A percentile compares a stretch with the other conserved stretches of the same genome.
phyloP scores from a whole-genome alignment of 208 protist genomes.

The Wallacemonas rigidus region DNA sequence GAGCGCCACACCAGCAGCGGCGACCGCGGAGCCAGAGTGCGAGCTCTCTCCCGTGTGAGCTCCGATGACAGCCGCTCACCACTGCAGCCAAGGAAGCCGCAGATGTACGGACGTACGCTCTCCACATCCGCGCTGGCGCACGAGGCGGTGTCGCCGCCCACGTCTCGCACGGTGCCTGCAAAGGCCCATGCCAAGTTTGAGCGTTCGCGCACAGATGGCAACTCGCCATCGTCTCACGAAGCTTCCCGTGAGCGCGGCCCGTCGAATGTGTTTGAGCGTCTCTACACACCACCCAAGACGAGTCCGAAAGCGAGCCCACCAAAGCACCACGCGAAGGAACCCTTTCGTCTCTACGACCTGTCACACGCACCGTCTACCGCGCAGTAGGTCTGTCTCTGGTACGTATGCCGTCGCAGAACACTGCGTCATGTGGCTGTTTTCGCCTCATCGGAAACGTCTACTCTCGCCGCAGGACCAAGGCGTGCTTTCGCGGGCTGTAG shows the following conservation, averaged over 20 bases:
- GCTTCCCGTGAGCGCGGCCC: background rate
- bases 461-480: too few species aligned
- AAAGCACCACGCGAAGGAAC: slow-evolving; percentile 18
- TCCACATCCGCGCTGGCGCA: background rate
- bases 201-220: slow-evolving; percentile 2
- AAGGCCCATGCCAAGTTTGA: background rate
- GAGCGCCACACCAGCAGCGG: background rate
- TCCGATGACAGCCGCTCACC: background rate
- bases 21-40: background rate
- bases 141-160: slow-evolving; percentile 11
- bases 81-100: background rate
- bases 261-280: slow-evolving; percentile 37
- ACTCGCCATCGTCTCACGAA: background rate
- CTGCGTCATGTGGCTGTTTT: too few species aligned
- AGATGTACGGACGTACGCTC: background rate
- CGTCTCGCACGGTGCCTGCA: slow-evolving; percentile 15
- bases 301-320: slow-evolving; percentile 3
- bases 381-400: background rate
- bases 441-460: too few species aligned
- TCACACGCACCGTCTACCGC: background rate
- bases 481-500: too few species aligned
- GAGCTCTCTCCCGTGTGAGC: background rate
- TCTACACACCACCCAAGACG: slow-evolving; percentile 41
- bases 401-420: too few species aligned
- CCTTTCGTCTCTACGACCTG: slow-evolving; percentile 29